Base-by-base conservation (phyloP, 2,329 filamentous ascomycete genomes). In the Colletotrichum limetticola region DNA sequence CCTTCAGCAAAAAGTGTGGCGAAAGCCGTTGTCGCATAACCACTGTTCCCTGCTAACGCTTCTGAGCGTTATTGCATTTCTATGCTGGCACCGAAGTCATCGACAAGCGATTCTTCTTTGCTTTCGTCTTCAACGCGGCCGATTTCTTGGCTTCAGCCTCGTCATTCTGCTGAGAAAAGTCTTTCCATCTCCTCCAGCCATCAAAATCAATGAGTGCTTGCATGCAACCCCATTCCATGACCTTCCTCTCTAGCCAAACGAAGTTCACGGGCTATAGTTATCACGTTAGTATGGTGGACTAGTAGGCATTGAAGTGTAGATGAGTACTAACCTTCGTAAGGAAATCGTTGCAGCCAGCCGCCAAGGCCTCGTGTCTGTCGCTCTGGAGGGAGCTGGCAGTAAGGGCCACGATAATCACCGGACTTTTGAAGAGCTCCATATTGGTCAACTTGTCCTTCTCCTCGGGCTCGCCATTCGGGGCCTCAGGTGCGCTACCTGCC, bases 181-280 rank as follows among this genome's bases (percentile, higher is more conserved):
- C 94, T 82, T 98, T 98, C 97, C 97, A 99, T 82, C 95, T 95
- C 68, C 95, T 91, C 97, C 97, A 99, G 74, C 97, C 97, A 81
- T 98, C 96, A 81, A 97, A 98, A 85, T 99, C 97, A 79, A 99
- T 98, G 28, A 99, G 89, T 11, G 97, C 97, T 85, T 98, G 97
- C 97, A 99, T 99, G 86, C 97, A 98, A 69, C 97, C 97, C 97
- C 97, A 99, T 87, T 99, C 97, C 85, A 97, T 98, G 77, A 98
- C 95, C 83, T 99, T 99, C 71, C 96, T 91, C 82, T 98, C 95
- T 30, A 99, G 90, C 95, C 96, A 99, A 72, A 97, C 93, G 80
- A 98, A 98, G 81, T 97, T 97, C 77, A 99, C 96, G 24, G 97
- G 97, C 94, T 98, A 79, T 56, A 60, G 4, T 64, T 26, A 26